Evolutionary conservation across 2,329 filamentous ascomycete genomes (phyloP), one percentile per base, ranked within the genome.

Genomic region (Aspergillus sojae): DNA sequence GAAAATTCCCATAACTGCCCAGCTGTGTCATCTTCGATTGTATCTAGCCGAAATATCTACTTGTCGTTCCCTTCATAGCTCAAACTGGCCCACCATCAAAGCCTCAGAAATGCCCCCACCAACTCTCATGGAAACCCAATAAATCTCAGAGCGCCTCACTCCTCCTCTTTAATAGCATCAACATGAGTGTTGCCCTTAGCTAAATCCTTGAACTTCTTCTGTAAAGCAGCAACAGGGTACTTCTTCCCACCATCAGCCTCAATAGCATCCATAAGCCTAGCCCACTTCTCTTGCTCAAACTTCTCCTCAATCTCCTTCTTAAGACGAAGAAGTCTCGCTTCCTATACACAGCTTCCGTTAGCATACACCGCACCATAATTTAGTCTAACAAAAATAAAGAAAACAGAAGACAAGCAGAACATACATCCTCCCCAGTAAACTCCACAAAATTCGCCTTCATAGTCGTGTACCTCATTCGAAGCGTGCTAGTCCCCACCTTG

Each of bases 171-270:
- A 1, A n/a, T 9, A 30, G 11, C 1, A 21, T 32, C 48, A 21
- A 11, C 16, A 21, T 32, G 28, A 12, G 5, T 32, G 19, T 32
- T 23, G 56, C 68, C 72, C 63, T 74, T 70, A 67, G 71, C 74
- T 43, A 80, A 57, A 66, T 80, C 77, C 72, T 79, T 80, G 66
- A 76, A 79, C 67, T 78, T 77, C 65, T 79, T 76, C 70, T 77
- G 73, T 28, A 81, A 62, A 9, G 73, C 70, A 21, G 72, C 65
- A 10, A 68, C 61, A 41, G 77, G 68, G 60, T 80, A 81, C 30
- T 69, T 70, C 16, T 66, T 67, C 1, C 77, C 77, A 4, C 74
- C 72, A 28, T 69, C 69, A 9, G 67, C 64, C 26, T 69, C 69
- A 59, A 81, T 70, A 9, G 68, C 63, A 14, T 75, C 69, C 0